These are phyloP conservation scores for Tillandsia leiboldiana DNA, from an alignment of 176 grass and related monocot species.

Conservation along the genomic window DNA sequence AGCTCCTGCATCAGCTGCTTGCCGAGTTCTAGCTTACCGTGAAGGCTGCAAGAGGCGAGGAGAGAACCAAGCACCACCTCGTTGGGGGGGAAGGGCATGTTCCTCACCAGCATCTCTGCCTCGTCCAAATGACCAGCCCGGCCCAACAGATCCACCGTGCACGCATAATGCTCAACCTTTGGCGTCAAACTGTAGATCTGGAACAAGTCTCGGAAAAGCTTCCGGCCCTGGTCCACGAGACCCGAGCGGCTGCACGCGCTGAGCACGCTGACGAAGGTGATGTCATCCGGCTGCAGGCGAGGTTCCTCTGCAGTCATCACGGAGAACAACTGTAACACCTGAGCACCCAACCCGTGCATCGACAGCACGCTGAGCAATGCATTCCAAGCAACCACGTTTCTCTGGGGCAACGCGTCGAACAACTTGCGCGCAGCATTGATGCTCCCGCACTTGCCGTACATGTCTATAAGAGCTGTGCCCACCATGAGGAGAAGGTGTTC, in stretches of 20 bases:
- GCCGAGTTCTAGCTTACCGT: conserved; percentile 13
- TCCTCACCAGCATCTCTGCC: conserved; percentile 11
- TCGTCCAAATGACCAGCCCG: conserved; percentile 14
- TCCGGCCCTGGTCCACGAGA: conserved; percentile 10
- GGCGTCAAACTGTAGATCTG: conserved; percentile 1
- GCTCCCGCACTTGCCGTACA: conserved; percentile 13
- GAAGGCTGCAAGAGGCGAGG: conserved; percentile 7
- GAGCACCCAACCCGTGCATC: conserved; percentile 14
- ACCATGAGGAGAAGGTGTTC: conserved; percentile 1
- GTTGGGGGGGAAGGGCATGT: conserved; percentile 13
- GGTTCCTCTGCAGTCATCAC: conserved; percentile 8
- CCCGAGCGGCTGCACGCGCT: conserved; percentile 19
- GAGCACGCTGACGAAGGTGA: conserved; percentile 15
- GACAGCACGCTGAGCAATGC: conserved; percentile 15
- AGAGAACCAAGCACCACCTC: conserved; percentile 17
- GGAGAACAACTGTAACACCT: conserved; percentile 9
- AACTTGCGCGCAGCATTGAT: not conserved
- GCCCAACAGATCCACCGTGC: conserved; percentile 16
- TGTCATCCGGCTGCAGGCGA: conserved; percentile 15
- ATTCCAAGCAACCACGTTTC: conserved; percentile 20
- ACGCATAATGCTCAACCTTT: conserved; percentile 15
- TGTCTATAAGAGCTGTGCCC: conserved; percentile 13
- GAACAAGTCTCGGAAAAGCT: conserved; percentile 4
- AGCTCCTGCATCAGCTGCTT: conserved; percentile 13
- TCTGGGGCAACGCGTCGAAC: conserved; percentile 7